These are phyloP conservation scores for Rhytidiadelphus loreus DNA, from an alignment of 225 moss, liverwort and hornwort species.

Conservation along the genomic window DNA sequence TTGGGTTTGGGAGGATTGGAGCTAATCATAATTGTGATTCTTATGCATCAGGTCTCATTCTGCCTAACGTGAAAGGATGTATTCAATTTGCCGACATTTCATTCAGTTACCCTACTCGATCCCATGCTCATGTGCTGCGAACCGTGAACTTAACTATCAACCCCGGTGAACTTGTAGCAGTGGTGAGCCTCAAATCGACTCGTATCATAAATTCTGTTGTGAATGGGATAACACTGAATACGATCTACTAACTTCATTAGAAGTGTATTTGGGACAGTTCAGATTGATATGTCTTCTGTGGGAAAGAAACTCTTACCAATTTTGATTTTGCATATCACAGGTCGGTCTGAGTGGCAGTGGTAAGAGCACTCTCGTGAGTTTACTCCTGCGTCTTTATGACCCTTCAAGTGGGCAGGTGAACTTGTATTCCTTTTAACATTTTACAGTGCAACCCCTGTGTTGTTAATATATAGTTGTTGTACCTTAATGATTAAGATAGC, in stretches of 20 bases:
- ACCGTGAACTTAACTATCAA: conserved; percentile 83
- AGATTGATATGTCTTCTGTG: neutral
- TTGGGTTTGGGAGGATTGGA: neutral
- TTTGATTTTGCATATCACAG: conserved; percentile 15
- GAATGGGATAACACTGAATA: neutral
- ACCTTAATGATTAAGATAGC: neutral
- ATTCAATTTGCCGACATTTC: conserved; percentile 93
- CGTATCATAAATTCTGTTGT: neutral
- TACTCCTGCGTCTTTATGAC: conserved; percentile 88
- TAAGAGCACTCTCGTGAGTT: conserved; percentile 84
- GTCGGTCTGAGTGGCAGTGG: conserved; percentile 96
- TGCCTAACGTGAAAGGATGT: conserved; percentile 71
- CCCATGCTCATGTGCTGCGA: conserved; percentile 67
- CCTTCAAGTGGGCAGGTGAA: conserved; percentile 77
- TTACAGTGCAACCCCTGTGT: neutral
- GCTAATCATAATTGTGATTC: neutral
- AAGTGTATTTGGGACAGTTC: neutral
- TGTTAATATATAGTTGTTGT: neutral
- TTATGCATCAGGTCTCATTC: conserved; percentile 43
- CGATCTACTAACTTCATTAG: neutral
- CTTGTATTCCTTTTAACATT: neutral
- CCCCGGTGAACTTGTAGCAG: conserved; percentile 93
- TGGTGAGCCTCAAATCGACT: conserved; percentile 40
- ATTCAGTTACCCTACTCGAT: conserved; percentile 87
- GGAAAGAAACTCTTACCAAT: neutral